Evolutionary conservation across 768 basidiomycete genomes (phyloP), one percentile per base, ranked within the genome.

Genomic region (Pleurotus citrinopileatus): DNA sequence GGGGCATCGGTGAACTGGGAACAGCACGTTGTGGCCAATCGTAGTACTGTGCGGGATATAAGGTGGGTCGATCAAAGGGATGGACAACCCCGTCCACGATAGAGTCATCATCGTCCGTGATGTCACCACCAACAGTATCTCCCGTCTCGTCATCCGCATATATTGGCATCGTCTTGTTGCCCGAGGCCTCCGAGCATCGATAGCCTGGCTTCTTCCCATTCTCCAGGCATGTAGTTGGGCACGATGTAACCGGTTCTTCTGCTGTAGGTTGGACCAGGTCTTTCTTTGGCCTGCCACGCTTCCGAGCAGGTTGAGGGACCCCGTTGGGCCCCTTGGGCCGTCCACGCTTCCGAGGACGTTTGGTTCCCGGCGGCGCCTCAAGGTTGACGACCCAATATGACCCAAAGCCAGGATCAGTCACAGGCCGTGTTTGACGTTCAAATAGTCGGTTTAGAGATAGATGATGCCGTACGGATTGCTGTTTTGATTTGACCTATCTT

Each of bases 361-460:
- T 92, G 1, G 89, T 91, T 19, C 90, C 90, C 2, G 89, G 89
- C 10, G 89, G 89, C n/a, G 90, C 90, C 44, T 80, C 67, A 19
- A 91, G 75, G 67, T 91, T 91, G n/a, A 92, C 90, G 29, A 89
- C 91, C 90, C 90, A 92, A 64, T 92, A 91, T 9, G 89, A 91
- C 19, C 90, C 90, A 65, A 91, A 90, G 13, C 90, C 90, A 10
- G 90, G 90, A 65, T 91, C 89, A 26, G 89, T 89, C 8, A 87
- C 86, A 6, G 90, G 90, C 46, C 90, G 80, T 17, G 87, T 85
- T 60, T 90, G 87, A 46, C 89, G 80, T 66, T 92, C 90, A 62
- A 92, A 92, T 3, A 92, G 70, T 29, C 88, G 81, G 68, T 91
- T 91, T 47, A 91, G 71, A 9, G 90, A 91, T 32, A 92, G 75